Conservation (phyloP, 2,329 filamentous ascomycete genomes). For the Bipolaris bicolor region DNA sequence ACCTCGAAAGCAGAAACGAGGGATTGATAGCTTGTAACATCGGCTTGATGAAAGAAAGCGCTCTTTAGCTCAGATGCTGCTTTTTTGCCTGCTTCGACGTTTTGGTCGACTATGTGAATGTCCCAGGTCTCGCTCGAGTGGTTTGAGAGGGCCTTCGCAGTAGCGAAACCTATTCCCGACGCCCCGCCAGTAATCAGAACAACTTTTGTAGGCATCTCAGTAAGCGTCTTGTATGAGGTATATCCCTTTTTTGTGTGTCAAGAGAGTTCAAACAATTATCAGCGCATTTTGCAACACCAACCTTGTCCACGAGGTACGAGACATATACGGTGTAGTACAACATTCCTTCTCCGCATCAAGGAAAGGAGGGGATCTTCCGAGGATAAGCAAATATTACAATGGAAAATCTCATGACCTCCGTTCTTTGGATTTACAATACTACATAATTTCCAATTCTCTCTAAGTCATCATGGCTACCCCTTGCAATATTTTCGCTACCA, state of each 20-base stretch:
- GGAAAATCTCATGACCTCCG: no score
- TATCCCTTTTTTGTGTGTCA: no score
- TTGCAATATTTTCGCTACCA: background rate
- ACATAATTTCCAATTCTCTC: background rate
- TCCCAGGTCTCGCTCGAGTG: constrained; percentile 45
- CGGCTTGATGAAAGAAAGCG: constrained; percentile 49
- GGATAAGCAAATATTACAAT: background rate
- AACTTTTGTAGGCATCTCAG: constrained; percentile 26
- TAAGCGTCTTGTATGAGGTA: no score
- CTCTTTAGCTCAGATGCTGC: constrained; percentile 34
- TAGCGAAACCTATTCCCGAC: constrained; percentile 58
- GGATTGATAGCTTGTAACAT: constrained; percentile 48
- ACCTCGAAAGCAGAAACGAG: constrained; percentile 48
- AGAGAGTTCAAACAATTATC: no score
- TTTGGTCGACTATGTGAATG: constrained; percentile 52
- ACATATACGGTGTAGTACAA: no score
- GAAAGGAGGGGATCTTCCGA: constrained; percentile 12
- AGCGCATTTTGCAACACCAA: no score
- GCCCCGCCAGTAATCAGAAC: constrained; percentile 81
- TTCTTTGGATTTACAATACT: background rate
- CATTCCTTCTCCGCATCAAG: constrained; percentile 17
- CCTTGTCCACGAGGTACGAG: no score
- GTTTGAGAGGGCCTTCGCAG: constrained; percentile 48
- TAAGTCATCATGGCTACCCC: background rate
- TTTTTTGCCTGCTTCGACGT: constrained; percentile 43